phyloP scores from a whole-genome alignment of 495 filamentous ascomycete genomes.

The Penicillium atrosanguineum region DNA sequence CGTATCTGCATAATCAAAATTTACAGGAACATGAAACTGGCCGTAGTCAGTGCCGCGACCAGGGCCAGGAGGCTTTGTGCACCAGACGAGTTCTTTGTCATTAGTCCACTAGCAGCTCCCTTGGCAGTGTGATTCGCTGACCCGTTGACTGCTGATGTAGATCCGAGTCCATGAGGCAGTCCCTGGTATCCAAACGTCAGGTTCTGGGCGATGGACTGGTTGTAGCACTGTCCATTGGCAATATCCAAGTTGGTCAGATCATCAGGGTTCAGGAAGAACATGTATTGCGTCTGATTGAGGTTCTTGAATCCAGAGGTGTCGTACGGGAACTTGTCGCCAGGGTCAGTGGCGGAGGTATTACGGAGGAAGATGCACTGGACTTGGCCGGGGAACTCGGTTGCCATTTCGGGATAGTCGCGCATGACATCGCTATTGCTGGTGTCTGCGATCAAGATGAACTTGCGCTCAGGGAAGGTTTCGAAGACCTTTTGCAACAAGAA shows the following conservation, averaged over 20 bases:
- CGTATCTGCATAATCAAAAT: not conserved
- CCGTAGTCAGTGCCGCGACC: slow-evolving; percentile 9
- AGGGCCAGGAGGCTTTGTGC: slow-evolving; percentile 10
- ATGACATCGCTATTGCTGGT: slow-evolving; percentile 78
- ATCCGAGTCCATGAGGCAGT: slow-evolving; percentile 38
- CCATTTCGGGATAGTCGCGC: slow-evolving; percentile 68
- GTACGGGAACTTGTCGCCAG: slow-evolving; percentile 63
- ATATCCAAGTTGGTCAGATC: slow-evolving; percentile 68
- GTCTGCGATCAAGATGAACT: slow-evolving; percentile 74
- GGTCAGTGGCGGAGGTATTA: slow-evolving; percentile 69
- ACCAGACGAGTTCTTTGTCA: slow-evolving; percentile 2
- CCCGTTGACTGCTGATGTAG: not conserved
- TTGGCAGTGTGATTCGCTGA: slow-evolving; percentile 9
- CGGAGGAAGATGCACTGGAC: slow-evolving; percentile 78
- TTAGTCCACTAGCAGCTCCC: slow-evolving; percentile 9
- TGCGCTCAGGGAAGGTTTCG: slow-evolving; percentile 69
- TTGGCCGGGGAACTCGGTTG: slow-evolving; percentile 59
- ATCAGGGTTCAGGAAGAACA: slow-evolving; percentile 74
- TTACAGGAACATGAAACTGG: slow-evolving; percentile 15
- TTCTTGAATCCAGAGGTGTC: slow-evolving; percentile 67
- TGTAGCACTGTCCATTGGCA: slow-evolving; percentile 65
- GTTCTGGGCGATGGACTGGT: slow-evolving; percentile 59
- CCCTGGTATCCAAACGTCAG: slow-evolving; percentile 69
- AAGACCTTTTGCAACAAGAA: slow-evolving; percentile 68
- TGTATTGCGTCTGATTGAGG: slow-evolving; percentile 61